phyloP scores from a whole-genome alignment of 352 stramenopile species.

The Pythium biforme region DNA sequence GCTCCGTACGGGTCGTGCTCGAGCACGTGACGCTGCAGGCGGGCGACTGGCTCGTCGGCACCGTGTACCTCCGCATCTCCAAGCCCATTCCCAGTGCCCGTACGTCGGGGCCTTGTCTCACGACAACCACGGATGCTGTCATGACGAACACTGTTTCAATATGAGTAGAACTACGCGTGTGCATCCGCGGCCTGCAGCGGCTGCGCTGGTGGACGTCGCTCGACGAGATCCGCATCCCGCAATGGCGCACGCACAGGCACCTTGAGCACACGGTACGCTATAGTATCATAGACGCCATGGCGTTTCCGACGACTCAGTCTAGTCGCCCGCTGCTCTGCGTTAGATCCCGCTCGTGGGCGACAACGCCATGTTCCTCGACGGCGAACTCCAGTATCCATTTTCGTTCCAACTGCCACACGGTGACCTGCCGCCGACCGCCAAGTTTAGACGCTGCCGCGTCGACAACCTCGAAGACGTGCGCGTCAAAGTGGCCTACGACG shows the following conservation, averaged over 20 bases:
- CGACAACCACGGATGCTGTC: too few relatives aligned
- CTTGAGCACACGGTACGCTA: slow-evolving; percentile 1
- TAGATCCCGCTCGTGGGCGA: slow-evolving; percentile 2
- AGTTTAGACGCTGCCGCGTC: slow-evolving; percentile 5
- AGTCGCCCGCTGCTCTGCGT: too few relatives aligned
- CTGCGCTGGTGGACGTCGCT: neutral
- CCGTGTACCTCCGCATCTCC: neutral
- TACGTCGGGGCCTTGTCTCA: neutral
- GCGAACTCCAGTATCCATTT: slow-evolving; percentile 10
- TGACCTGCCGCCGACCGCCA: neutral
- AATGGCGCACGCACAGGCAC: neutral
- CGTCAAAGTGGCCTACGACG: neutral
- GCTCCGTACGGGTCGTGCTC: slow-evolving; percentile 3
- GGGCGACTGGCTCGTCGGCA: neutral
- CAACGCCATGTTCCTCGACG: slow-evolving; percentile 6
- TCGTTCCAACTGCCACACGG: neutral
- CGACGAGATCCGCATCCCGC: neutral
- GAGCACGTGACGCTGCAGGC: neutral
- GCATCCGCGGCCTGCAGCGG: slow-evolving; percentile 1
- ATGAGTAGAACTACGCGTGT: slow-evolving; percentile 1
- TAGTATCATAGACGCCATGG: too few relatives aligned
- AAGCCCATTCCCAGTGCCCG: slow-evolving; percentile 3
- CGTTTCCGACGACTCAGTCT: too few relatives aligned
- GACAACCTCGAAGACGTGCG: slow-evolving; percentile 7
- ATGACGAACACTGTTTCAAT: neutral